Evolutionary conservation across 2,329 filamentous ascomycete species (phyloP).

Genomic region (Trichoderma afroharzianum): DNA sequence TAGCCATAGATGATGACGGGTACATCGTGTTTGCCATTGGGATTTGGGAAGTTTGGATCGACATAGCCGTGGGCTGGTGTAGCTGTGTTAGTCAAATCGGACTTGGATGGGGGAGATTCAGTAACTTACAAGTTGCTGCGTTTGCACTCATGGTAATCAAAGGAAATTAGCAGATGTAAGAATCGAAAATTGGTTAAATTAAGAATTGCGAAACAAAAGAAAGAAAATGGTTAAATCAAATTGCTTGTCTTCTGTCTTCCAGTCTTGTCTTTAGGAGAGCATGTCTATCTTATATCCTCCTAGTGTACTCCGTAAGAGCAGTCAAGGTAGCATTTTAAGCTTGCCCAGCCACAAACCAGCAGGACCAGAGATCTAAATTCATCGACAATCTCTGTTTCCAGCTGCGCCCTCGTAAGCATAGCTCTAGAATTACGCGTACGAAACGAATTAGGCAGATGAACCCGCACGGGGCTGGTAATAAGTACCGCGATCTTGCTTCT

Average conservation of each 20-base stretch:
- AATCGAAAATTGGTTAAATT: not conserved
- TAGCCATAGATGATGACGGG: constrained; percentile 51
- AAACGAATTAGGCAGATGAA: not conserved
- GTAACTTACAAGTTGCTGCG: not conserved
- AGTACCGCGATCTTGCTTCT: not conserved
- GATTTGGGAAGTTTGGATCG: constrained; percentile 51
- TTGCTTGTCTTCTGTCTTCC: not conserved
- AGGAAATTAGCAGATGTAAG: not conserved
- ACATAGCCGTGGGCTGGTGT: constrained; percentile 37
- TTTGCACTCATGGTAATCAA: not conserved
- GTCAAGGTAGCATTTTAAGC: not conserved
- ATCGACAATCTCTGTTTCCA: not conserved
- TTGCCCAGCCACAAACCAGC: not conserved
- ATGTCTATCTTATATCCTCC: not conserved
- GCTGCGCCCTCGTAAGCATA: not conserved
- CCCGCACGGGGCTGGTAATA: not conserved
- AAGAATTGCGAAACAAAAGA: not conserved
- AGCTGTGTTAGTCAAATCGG: not conserved
- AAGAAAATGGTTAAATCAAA: not conserved
- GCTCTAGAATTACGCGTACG: not conserved
- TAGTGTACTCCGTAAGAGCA: not conserved
- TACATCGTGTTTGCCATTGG: constrained; percentile 42
- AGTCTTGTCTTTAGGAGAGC: not conserved
- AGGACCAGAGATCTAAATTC: not conserved
- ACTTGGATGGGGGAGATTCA: not conserved